These are phyloP conservation scores for Rubroshorea leprosula DNA, from an alignment of 345 rosid genomes.

Conservation along the genomic window DNA sequence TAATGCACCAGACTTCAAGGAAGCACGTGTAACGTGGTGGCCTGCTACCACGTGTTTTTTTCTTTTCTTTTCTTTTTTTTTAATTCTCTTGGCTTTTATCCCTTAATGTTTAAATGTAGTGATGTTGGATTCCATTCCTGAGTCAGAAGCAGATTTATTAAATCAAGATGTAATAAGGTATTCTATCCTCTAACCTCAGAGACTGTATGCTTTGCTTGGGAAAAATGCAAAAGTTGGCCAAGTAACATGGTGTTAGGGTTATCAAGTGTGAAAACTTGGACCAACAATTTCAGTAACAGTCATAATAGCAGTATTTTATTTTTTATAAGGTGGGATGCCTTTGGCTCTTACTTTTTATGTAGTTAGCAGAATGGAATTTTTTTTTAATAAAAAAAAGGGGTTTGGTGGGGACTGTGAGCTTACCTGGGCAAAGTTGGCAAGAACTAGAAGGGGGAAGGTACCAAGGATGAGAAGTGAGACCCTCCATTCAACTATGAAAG, in stretches of 20 bases:
- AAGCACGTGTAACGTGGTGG: conserved; percentile 51
- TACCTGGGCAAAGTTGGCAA: conserved; percentile 99
- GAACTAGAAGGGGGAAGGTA: conserved; percentile 95
- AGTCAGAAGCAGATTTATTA: conserved; percentile 15
- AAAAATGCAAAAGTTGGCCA: not conserved
- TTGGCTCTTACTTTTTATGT: too few relatives aligned
- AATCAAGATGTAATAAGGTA: too few relatives aligned
- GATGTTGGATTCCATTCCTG: conserved; percentile 49
- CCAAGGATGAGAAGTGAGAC: conserved; percentile 93
- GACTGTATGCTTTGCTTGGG: too few relatives aligned
- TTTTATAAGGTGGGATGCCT: too few relatives aligned
- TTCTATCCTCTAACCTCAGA: too few relatives aligned
- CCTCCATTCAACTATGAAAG: conserved; percentile 98
- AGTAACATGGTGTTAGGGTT: not conserved
- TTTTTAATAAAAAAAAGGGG: not conserved
- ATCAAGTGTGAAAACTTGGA: not conserved
- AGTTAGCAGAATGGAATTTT: too few relatives aligned
- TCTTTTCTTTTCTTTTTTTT: too few relatives aligned
- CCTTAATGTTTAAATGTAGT: conserved; percentile 30
- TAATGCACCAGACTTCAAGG: conserved; percentile 29
- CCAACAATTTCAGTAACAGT: too few relatives aligned
- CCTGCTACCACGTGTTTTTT: conserved; percentile 29
- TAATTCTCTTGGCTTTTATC: too few relatives aligned
- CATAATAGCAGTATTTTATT: too few relatives aligned
- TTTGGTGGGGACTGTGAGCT: not conserved